These are phyloP conservation scores for Syzygium aqueum DNA, from an alignment of 345 rosid genomes.

Conservation along the genomic window DNA sequence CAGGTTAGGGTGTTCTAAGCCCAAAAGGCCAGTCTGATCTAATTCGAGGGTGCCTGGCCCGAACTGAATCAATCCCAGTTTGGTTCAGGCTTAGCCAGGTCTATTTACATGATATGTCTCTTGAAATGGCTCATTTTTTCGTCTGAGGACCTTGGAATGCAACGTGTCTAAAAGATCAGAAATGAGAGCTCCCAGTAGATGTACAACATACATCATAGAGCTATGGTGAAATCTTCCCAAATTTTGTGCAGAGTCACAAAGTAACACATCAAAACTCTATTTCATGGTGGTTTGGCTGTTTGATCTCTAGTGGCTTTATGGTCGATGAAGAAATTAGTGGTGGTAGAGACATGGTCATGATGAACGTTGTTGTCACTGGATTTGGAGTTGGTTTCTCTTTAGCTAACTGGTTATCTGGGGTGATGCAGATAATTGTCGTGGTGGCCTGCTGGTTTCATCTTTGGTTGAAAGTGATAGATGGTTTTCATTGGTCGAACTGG, in stretches of 20 bases:
- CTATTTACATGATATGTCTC: neutral
- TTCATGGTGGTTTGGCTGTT: neutral
- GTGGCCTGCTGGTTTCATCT: neutral
- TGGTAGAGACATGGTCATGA: neutral
- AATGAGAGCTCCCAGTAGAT: neutral
- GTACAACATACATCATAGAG: neutral
- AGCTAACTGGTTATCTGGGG: neutral
- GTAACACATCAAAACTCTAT: neutral
- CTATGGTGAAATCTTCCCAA: neutral
- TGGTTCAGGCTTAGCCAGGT: neutral
- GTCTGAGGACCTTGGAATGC: neutral
- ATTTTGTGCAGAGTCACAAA: neutral
- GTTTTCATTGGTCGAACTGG: neutral
- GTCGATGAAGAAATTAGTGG: neutral
- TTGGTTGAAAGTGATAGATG: neutral
- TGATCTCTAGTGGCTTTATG: neutral
- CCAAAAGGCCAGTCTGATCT: neutral
- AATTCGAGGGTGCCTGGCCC: neutral
- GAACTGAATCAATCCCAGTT: neutral
- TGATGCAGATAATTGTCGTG: neutral
- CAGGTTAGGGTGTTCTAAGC: neutral
- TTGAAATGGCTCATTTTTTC: neutral
- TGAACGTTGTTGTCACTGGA: neutral
- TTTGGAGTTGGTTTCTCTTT: neutral
- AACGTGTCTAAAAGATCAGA: neutral